Percentiles rank a stretch among this genome's conserved stretches.
Conservation (phyloP, 139 green algal genomes). For the Tetratostichococcus sp. region DNA sequence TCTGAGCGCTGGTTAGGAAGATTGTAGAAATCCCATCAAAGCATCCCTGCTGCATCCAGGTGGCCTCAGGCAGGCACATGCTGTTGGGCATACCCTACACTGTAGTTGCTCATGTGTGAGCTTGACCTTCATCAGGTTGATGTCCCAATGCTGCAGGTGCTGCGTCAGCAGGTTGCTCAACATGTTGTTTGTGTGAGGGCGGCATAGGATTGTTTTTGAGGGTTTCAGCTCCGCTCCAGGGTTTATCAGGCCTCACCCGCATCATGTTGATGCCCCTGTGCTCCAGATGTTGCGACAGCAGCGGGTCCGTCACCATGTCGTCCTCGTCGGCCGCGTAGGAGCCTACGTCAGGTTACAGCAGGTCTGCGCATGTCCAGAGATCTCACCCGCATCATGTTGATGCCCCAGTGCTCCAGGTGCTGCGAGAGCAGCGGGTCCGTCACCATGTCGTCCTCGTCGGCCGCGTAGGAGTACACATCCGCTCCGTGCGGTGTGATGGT, state of each 20-base stretch:
- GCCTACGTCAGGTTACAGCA: conserved; percentile 93
- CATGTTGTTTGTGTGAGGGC: conserved; percentile 94
- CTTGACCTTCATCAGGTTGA: too few relatives aligned
- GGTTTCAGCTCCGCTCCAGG: too few relatives aligned
- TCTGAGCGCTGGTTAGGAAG: too few relatives aligned
- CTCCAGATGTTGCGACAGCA: too few relatives aligned
- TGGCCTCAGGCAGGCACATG: too few relatives aligned
- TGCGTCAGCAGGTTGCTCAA: conserved; percentile 83
- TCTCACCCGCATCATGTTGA: conserved; percentile 88
- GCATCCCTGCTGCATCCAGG: too few relatives aligned
- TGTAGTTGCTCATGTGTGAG: too few relatives aligned
- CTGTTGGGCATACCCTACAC: too few relatives aligned
- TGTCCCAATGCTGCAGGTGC: too few relatives aligned
- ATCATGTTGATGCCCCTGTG: conserved; percentile 21
- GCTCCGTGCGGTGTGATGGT: conserved; percentile 90
- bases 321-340: conserved; percentile 88
- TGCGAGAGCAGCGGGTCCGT: conserved; percentile 72
- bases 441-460: conserved; percentile 97
- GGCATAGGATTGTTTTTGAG: conserved; percentile 87
- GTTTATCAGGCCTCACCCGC: too few relatives aligned
- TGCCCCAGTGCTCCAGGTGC: conserved; percentile 96
- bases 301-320: conserved; percentile 91
- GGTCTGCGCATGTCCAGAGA: too few relatives aligned
- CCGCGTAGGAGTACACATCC: conserved; percentile 86
- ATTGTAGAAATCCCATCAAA: too few relatives aligned